These are phyloP conservation scores for Phaeophleospora eucalypticola DNA, from an alignment of 2,329 filamentous ascomycete genomes.

Conservation along the genomic window DNA sequence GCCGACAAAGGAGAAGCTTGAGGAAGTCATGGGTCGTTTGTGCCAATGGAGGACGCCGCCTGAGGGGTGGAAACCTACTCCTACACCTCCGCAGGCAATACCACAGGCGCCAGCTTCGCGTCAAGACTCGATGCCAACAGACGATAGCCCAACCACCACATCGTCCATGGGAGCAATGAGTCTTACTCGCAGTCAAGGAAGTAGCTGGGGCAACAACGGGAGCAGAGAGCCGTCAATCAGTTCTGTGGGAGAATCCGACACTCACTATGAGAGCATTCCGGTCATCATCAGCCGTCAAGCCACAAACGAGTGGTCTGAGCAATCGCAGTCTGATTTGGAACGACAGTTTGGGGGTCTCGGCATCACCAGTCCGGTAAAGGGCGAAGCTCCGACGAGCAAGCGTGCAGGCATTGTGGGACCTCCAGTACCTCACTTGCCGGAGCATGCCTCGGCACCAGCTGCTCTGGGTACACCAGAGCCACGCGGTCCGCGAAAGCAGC, in stretches of 20 bases:
- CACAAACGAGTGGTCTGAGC: constrained; percentile 60
- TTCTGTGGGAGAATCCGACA: constrained; percentile 81
- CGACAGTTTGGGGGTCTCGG: constrained; percentile 62
- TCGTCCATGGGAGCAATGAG: constrained; percentile 47
- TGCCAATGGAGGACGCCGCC: constrained; percentile 90
- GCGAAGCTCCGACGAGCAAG: constrained; percentile 19
- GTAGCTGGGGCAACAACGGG: constrained; percentile 66
- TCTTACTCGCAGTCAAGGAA: constrained; percentile 48
- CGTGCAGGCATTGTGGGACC: not conserved
- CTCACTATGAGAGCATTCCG: constrained; percentile 72
- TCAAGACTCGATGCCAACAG: constrained; percentile 59
- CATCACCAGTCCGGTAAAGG: constrained; percentile 46
- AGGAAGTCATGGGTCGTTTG: constrained; percentile 77
- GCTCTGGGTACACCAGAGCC: constrained; percentile 23
- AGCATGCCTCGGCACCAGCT: constrained; percentile 64
- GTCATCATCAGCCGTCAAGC: constrained; percentile 69
- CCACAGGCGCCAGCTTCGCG: constrained; percentile 58
- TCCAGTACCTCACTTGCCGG: constrained; percentile 52
- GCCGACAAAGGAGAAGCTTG: constrained; percentile 85
- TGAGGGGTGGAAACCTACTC: constrained; percentile 50
- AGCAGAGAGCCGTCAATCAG: constrained; percentile 86
- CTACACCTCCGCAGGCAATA: constrained; percentile 40
- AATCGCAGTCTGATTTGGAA: constrained; percentile 53
- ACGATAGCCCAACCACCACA: constrained; percentile 80
- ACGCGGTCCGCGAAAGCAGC: constrained; percentile 53